Evolutionary conservation across 1,139 yeast species (phyloP), one percentile per base, ranked within the genome.

Genomic region (Debaryomyces psychrophilus): DNA sequence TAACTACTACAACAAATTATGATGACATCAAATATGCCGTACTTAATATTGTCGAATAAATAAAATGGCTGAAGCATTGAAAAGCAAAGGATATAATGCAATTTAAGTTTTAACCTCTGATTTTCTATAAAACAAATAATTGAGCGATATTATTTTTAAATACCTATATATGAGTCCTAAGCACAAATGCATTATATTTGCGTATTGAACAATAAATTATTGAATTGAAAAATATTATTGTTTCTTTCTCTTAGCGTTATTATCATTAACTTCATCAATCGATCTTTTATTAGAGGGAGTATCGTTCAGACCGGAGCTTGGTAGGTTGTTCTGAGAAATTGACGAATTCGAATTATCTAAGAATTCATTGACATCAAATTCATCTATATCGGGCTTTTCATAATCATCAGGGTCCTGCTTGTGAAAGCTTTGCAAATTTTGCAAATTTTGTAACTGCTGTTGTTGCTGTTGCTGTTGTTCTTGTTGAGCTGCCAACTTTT

Each of bases 331-430:
- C 46, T 46, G 29, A 28, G 52, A 50, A 7, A 37, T 36, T 11
- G 40, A 31, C 18, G 48, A 18, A 18, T 36, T 41, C 8, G 41
- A 28, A 29, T 54, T 57, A 45, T 62, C 60, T 36, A 71, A 56
- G 50, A 71, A 71, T 46, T 71, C 73, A 49, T 65, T 67, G 17
- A 71, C 73, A 52, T 71, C 75, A 53, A 71, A 71, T 18, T 65
- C 74, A 31, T 68, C 69, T 41, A 66, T 61, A 31, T 63, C 60
- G n/a, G 44, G 46, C 33, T 46, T 48, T 29, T 42, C 34, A 12
- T 33, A 33, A 18, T 20, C 25, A 7, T 33, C 25, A 8, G 36
- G 11, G 15, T 18, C 26, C 33, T 22, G 44, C 38, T 17, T 40
- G 25, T 26, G 31, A 15, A 2, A 31, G 2, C 25, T 31, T 41